Percentiles rank a stretch among this genome's conserved stretches.
phyloP scores from a whole-genome alignment of 495 filamentous ascomycete genomes.

The Hypoxylon cercidicola region DNA sequence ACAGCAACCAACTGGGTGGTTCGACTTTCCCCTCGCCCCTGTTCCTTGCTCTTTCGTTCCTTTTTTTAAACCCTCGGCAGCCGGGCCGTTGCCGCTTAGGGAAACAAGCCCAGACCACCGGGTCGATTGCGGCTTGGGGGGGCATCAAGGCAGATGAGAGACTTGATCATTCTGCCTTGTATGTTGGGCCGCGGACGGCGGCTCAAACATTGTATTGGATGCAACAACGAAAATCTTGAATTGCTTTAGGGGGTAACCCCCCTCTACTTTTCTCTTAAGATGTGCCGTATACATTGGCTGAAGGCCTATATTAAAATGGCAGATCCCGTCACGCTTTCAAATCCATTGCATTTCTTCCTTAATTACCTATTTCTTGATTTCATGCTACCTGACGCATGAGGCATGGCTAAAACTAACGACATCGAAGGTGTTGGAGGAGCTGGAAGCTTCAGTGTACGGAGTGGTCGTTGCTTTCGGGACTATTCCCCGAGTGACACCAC shows the following conservation, averaged over 20 bases:
- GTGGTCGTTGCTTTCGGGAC: conserved; percentile 34
- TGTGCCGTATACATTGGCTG: conserved; percentile 19
- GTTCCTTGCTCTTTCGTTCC: conserved; percentile 17
- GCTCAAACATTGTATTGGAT: conserved; percentile 7
- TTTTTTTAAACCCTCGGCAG: conserved; percentile 5
- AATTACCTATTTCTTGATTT: background rate
- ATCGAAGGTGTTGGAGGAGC: conserved; percentile 30
- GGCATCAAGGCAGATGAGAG: conserved; percentile 7
- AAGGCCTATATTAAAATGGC: background rate
- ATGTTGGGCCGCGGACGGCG: conserved; percentile 32
- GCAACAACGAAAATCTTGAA: background rate
- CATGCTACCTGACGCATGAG: conserved; percentile 1
- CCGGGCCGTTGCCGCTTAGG: conserved; percentile 2
- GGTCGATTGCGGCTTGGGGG: conserved; percentile 10
- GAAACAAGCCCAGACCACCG: conserved; percentile 22
- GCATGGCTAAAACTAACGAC: conserved; percentile 25
- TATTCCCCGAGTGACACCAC: conserved; percentile 26
- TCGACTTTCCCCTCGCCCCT: conserved; percentile 4
- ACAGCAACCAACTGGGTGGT: conserved; percentile 22
- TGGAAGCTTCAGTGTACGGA: conserved; percentile 19
- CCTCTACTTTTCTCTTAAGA: background rate
- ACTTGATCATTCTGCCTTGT: conserved; percentile 1
- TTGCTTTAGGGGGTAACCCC: conserved; percentile 7
- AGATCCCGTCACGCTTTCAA: background rate
- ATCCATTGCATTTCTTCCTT: background rate